Evolutionary conservation across 2,329 filamentous ascomycete genomes (phyloP).

Genomic region (Capronia coronata): DNA sequence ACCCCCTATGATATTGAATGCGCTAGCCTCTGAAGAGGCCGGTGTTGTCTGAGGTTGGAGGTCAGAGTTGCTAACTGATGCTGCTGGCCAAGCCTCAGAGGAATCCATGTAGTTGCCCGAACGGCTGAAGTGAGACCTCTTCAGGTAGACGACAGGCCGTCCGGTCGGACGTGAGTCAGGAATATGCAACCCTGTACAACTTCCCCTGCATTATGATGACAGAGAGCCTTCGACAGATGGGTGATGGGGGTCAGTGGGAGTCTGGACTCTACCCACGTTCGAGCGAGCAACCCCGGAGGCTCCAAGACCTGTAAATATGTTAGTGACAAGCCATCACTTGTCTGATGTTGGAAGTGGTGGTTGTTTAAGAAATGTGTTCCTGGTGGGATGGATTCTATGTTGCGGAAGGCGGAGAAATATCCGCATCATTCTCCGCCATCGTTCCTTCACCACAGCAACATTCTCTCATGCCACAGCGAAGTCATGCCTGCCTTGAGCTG

Average conservation of each 20-base stretch:
- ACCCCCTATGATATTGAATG: background rate
- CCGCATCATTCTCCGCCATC: background rate
- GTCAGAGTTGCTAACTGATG: background rate
- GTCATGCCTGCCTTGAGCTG: background rate
- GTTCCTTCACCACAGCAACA: slow-evolving; percentile 5
- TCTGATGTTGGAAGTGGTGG: slow-evolving; percentile 4
- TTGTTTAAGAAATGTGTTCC: background rate
- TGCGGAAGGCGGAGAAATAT: background rate
- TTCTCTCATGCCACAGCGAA: background rate
- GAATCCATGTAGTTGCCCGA: background rate
- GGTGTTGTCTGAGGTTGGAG: background rate
- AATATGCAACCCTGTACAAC: no score
- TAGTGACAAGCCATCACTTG: slow-evolving; percentile 22
- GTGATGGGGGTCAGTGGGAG: background rate
- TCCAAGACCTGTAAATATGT: slow-evolving; percentile 14
- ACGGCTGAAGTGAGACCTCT: no score
- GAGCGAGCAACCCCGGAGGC: background rate
- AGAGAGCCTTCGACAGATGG: background rate
- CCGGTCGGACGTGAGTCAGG: background rate
- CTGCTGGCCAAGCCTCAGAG: background rate
- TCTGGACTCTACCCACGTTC: background rate
- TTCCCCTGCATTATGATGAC: background rate
- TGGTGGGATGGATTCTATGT: background rate
- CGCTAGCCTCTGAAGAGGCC: background rate
- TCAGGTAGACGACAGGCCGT: no score